These are phyloP conservation scores for Wickerhamiella cacticola DNA, from an alignment of 805 yeast genomes.

Conservation along the genomic window DNA sequence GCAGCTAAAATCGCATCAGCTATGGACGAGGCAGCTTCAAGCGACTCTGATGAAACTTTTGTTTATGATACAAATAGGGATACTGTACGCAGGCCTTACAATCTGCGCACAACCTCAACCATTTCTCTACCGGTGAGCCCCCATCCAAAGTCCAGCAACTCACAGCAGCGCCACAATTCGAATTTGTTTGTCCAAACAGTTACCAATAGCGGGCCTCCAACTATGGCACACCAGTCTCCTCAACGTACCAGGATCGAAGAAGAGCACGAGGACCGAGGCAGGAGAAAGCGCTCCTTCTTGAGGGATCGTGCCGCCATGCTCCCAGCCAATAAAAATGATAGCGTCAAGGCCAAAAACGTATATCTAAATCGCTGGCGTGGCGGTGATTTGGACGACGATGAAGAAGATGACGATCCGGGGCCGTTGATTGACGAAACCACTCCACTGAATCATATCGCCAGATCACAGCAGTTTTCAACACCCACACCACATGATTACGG, in stretches of 20 bases:
- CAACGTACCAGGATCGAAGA: neutral
- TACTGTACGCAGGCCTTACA: slow-evolving; percentile 18
- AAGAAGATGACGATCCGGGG: slow-evolving; percentile 33
- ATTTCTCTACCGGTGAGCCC: slow-evolving; percentile 13
- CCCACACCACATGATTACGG: slow-evolving; percentile 39
- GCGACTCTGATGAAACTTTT: slow-evolving; percentile 89
- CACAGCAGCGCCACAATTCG: neutral
- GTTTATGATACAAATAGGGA: slow-evolving; percentile 57
- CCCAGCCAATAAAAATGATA: slow-evolving; percentile 12
- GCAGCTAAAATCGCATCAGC: slow-evolving; percentile 94
- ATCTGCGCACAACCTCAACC: slow-evolving; percentile 19
- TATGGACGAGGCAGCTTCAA: slow-evolving; percentile 67
- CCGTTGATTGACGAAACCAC: slow-evolving; percentile 36
- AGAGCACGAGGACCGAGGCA: slow-evolving; percentile 2
- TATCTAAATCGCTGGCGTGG: slow-evolving; percentile 27
- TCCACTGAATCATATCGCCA: slow-evolving; percentile 20
- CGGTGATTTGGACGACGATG: slow-evolving; percentile 34
- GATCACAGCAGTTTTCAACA: slow-evolving; percentile 1
- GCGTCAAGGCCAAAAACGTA: slow-evolving; percentile 21
- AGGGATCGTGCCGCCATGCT: neutral
- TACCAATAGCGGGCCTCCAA: neutral
- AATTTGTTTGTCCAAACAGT: slow-evolving; percentile 8
- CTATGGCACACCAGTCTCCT: slow-evolving; percentile 8
- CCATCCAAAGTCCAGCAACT: neutral
- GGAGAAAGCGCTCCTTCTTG: slow-evolving; percentile 4